phyloP scores from a whole-genome alignment of 2,329 filamentous ascomycete genomes.

The Zymoseptoria crescenta region DNA sequence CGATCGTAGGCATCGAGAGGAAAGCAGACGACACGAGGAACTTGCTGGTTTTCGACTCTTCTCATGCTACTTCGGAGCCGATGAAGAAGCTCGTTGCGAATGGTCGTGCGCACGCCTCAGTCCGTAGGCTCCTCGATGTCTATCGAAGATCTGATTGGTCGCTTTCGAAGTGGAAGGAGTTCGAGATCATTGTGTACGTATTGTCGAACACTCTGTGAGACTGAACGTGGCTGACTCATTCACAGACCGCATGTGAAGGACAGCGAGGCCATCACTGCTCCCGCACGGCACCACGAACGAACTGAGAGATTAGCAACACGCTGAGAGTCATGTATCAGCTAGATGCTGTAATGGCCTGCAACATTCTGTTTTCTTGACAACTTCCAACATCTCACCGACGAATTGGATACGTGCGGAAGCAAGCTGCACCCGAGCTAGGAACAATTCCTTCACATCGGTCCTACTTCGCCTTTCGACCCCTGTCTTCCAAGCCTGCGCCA shows the following conservation, averaged over 20 bases:
- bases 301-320: neutral
- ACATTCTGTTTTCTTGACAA: neutral
- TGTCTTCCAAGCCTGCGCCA: neutral
- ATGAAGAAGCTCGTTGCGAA: conserved; percentile 53
- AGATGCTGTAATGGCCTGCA: neutral
- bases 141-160: conserved; percentile 67
- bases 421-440: neutral
- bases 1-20: conserved; percentile 76
- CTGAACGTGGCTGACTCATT: conserved; percentile 4
- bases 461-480: neutral
- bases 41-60: conserved; percentile 82
- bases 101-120: conserved; percentile 30
- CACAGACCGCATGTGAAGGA: conserved; percentile 25
- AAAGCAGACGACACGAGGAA: conserved; percentile 55
- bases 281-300: neutral
- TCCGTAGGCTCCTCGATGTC: conserved; percentile 52
- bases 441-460: neutral
- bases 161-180: conserved; percentile 63
- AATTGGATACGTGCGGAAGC: neutral
- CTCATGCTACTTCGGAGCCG: conserved; percentile 60
- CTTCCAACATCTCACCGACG: no score
- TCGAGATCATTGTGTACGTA: conserved; percentile 49
- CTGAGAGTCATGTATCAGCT: neutral
- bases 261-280: conserved; percentile 9
- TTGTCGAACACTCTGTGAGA: conserved; percentile 26